phyloP scores from a whole-genome alignment of 345 rosid genomes.

The Bruguiera parviflora region DNA sequence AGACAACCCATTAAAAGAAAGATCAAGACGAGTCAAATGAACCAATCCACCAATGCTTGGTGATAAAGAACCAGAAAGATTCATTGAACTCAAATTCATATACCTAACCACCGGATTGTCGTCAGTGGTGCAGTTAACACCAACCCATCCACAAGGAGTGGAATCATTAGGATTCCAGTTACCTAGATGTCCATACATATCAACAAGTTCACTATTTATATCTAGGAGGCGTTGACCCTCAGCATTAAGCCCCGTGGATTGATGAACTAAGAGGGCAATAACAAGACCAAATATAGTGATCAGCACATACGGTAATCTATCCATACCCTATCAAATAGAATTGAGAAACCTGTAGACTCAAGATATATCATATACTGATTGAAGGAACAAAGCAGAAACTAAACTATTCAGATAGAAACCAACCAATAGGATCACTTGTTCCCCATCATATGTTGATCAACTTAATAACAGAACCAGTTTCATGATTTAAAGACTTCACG shows the following conservation, averaged over 20 bases:
- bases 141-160: conserved; percentile 77
- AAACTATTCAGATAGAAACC: conserved; percentile 18
- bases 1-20: conserved; percentile 61
- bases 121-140: conserved; percentile 56
- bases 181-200: conserved; percentile 36
- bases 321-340: conserved; percentile 29
- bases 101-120: conserved; percentile 45
- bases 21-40: conserved; percentile 56
- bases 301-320: conserved; percentile 25
- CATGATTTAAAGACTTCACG: background rate
- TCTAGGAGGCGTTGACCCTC: conserved; percentile 72
- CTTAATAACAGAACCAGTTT: background rate
- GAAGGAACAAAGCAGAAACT: conserved; percentile 6
- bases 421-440: background rate
- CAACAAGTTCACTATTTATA: conserved; percentile 52
- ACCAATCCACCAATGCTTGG: conserved; percentile 67
- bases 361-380: conserved; percentile 7
- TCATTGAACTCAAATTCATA: conserved; percentile 53
- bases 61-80: conserved; percentile 71
- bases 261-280: conserved; percentile 35
- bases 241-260: conserved; percentile 45
- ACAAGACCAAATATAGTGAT: conserved; percentile 22
- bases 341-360: background rate
- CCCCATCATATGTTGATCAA: conserved; percentile 3
- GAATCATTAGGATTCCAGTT: conserved; percentile 67